Evolutionary conservation across 176 grass and related monocot genomes (phyloP), one percentile per base, ranked within the genome.

Genomic region (Triticum timopheevii): DNA sequence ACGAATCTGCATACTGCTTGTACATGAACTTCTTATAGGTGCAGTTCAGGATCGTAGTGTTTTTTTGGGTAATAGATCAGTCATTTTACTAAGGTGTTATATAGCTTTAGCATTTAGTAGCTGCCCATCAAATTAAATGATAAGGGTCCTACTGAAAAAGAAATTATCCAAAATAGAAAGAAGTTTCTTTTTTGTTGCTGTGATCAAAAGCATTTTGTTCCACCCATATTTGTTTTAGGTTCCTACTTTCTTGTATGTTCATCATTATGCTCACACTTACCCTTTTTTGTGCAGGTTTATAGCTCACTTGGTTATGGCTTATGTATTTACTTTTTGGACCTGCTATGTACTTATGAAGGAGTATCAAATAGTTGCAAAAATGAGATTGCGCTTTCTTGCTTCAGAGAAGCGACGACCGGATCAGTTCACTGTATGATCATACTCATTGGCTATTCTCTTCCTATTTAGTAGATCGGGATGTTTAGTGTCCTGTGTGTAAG

Each of bases 251-350:
- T 62, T 65, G 22, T 56, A 8, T 38, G 28, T 54, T 62, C 27
- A 77, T 36, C 27, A 65, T 85, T 50, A 50, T 50, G 59, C 24
- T 83, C 38, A 75, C 52, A 82, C 3, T 47, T 44, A 0, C 38
- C 61, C 61, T 89, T 25, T 66, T 80, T 73, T 88, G 62, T 71
- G 27, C 92, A 98, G 94, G 81, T 96, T 98, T 82, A 86, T 88
- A 81, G 78, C 92, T 77, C 97, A 98, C 73, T 78, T 96, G 87
- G 8, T 65, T 76, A 90, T 98, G 93, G 87, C 88, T 49, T 98
- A 98, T 88, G 87, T 16, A 7, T 93, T 98, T 89, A 96, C 94
- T 62, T 98, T 98, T 93, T 98, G 97, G 97, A 96, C 97, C 45
- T 98, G 92, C 69, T 98, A 96, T 89, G 79, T 96, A 64, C 81